Conservation (phyloP, 1,284 basidiomycete genomes). For the Sporisorium iseilematis-ciliati region DNA sequence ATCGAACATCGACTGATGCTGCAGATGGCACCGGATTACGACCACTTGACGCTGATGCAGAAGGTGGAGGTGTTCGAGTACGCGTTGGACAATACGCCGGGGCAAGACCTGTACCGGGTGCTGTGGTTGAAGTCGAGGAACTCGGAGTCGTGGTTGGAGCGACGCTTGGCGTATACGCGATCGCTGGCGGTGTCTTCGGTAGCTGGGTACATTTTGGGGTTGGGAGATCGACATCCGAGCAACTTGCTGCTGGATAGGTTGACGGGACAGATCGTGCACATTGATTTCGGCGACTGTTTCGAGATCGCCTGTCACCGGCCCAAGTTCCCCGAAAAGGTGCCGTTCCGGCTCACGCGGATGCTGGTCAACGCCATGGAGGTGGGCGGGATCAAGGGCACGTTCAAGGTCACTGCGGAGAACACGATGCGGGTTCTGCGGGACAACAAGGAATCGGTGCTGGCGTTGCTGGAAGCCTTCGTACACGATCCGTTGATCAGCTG, state of each 20-base stretch:
- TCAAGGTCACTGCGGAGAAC: constrained; percentile 94
- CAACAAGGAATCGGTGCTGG: constrained; percentile 98
- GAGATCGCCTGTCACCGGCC: constrained; percentile 75
- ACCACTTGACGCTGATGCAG: constrained; percentile 91
- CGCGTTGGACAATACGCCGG: constrained; percentile 97
- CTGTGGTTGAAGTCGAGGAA: constrained; percentile 95
- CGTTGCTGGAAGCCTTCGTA: constrained; percentile 87
- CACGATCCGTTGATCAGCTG: constrained; percentile 76
- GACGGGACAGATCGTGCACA: constrained; percentile 95
- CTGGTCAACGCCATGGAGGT: constrained; percentile 99
- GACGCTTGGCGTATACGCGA: constrained; percentile 94
- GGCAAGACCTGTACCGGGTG: constrained; percentile 98
- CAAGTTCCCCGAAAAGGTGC: constrained; percentile 99
- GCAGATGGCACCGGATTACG: constrained; percentile 99
- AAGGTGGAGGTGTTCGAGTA: constrained; percentile 99
- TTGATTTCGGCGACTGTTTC: constrained; percentile 82
- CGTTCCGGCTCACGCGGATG: constrained; percentile 98
- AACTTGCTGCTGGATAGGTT: constrained; percentile 92
- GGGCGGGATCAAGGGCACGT: constrained; percentile 93
- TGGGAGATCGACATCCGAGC: constrained; percentile 98
- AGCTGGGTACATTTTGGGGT: constrained; percentile 84
- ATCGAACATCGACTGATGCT: constrained; percentile 99
- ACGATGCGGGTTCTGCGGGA: constrained; percentile 96
- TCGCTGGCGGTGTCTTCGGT: constrained; percentile 78
- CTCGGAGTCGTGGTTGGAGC: constrained; percentile 98